Evolutionary conservation across 495 filamentous ascomycete genomes (phyloP), one percentile per base, ranked within the genome.

Genomic region (Penicillium ucsense): DNA sequence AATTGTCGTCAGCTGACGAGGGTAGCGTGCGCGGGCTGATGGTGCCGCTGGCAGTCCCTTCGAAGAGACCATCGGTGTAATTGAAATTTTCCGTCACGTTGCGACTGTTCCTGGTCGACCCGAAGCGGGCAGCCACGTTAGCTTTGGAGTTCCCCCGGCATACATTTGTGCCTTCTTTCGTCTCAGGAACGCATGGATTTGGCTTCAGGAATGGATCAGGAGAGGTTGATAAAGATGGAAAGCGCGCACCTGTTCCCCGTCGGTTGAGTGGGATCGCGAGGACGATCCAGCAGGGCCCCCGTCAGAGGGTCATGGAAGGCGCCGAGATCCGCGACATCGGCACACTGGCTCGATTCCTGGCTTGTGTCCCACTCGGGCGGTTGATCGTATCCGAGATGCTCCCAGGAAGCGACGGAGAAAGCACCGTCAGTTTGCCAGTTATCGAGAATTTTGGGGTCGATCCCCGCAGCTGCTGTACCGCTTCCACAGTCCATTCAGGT

Each of bases 391-490:
- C 52, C 52, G 20, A 64, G 40, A 35, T 68, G 65, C 45, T 73
- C 70, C 68, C 68, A 73, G 31, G 68, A 58, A 5, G 59, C 50
- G 52, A 70, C 60, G 8, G 68, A 61, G 50, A 68, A 72, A 12
- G 58, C 54, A 41, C 60, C 53, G 45, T 70, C 62, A 8, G 61
- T 60, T 64, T 70, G 66, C 66, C 68, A 73, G 44, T 66, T 65
- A 53, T 69, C 66, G 39, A 73, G 61, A 41, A 72, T 71, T 59
- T 71, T 73, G 64, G 70, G 68, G 68, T 73, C 68, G 39, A 73
- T 68, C 61, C 68, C 68, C 68, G 68, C 62, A 65, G 64, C 63
- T 43, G 64, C 64, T 37, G 57, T 62, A 56, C 63, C 54, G 54
- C 55, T 68, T 66, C 60, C 64, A 57, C 60, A 61, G 68, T 73